A percentile compares a stretch with the other conserved stretches of the same genome.
These are phyloP conservation scores for Pichia paraexigua DNA, from an alignment of 805 yeast genomes.

Conservation along the genomic window DNA sequence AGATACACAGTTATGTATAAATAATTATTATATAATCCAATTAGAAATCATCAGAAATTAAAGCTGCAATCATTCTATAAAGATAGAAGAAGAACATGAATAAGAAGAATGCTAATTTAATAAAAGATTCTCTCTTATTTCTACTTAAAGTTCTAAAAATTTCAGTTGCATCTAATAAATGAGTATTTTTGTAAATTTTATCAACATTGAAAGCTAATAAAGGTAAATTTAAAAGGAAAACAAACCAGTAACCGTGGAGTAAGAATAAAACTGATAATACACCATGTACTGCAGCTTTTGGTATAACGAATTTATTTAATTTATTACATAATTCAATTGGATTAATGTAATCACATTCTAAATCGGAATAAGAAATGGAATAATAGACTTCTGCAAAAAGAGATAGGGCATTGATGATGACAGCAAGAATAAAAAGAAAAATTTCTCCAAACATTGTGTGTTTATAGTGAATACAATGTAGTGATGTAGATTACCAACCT, in stretches of 20 bases:
- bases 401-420: constrained; percentile 77
- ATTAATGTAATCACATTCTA: constrained; percentile 93
- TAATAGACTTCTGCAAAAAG: constrained; percentile 89
- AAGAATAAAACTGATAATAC: constrained; percentile 62
- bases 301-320: constrained; percentile 79
- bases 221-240: constrained; percentile 76
- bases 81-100: constrained; percentile 91
- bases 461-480: background rate
- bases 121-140: constrained; percentile 86
- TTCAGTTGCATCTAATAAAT: constrained; percentile 92
- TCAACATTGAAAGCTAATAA: constrained; percentile 75
- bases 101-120: constrained; percentile 86
- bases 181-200: constrained; percentile 71
- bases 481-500: background rate
- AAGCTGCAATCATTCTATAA: constrained; percentile 91
- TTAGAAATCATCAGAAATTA: constrained; percentile 40
- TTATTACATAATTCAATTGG: constrained; percentile 94
- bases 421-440: constrained; percentile 66
- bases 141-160: constrained; percentile 89
- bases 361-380: constrained; percentile 90
- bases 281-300: constrained; percentile 83
- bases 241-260: constrained; percentile 87
- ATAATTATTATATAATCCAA: background rate
- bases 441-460: constrained; percentile 25
- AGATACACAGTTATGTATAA: background rate